Evolutionary conservation across 495 filamentous ascomycete genomes (phyloP).

Genomic region (Jackrogersella multiformis): DNA sequence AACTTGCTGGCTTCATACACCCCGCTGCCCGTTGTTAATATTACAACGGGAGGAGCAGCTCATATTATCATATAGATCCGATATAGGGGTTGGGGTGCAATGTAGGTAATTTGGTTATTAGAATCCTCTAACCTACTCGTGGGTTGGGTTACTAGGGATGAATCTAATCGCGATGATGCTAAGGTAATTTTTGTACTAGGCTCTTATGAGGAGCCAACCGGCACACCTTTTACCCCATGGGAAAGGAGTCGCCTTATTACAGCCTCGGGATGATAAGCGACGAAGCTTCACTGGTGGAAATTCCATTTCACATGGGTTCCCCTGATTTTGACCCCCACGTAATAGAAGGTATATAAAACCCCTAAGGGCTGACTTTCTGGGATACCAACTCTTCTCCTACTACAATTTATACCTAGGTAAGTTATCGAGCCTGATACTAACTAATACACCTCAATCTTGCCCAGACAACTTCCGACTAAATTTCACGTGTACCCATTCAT

Average conservation of each 20-base stretch:
- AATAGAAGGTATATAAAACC: slow-evolving; percentile 18
- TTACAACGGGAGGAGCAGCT: no score
- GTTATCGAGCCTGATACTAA: background rate
- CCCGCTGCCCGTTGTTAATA: no score
- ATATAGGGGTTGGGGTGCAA: no score
- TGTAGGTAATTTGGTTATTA: no score
- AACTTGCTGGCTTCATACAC: no score
- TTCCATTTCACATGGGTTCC: slow-evolving; percentile 7
- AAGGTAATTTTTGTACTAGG: no score
- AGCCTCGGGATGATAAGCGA: slow-evolving; percentile 1
- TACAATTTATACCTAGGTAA: background rate
- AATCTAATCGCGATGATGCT: no score
- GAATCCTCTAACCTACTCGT: no score
- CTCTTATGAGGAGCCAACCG: no score
- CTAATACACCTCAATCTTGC: background rate
- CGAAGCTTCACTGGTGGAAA: slow-evolving; percentile 31
- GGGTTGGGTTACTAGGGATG: no score
- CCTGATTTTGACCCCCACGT: slow-evolving; percentile 28
- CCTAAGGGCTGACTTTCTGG: background rate
- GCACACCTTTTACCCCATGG: slow-evolving; percentile 6
- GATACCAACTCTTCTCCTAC: background rate
- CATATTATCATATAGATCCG: no score
- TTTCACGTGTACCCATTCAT: background rate
- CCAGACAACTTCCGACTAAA: background rate
- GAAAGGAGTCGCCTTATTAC: background rate